phyloP scores from a whole-genome alignment of 108 stramenopile genomes.

The Stephanodiscus minutulus region DNA sequence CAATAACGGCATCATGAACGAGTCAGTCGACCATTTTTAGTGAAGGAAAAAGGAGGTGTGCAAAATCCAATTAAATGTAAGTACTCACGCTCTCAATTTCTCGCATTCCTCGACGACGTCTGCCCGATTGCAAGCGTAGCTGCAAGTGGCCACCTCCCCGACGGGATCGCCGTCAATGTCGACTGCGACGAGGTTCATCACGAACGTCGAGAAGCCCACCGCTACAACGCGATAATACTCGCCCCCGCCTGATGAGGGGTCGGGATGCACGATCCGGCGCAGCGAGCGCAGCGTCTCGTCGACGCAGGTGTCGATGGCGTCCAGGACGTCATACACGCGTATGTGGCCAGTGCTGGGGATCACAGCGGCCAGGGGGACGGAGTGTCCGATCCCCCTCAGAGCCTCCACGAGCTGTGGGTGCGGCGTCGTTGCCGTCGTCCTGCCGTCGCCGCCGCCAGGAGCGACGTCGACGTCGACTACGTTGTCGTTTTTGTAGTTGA shows the following conservation, averaged over 20 bases:
- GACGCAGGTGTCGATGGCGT: conserved; percentile 59
- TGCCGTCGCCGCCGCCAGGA: neutral
- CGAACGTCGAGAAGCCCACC: conserved; percentile 81
- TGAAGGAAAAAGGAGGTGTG: neutral
- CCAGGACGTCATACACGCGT: conserved; percentile 44
- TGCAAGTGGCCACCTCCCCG: conserved; percentile 60
- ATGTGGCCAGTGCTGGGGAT: conserved; percentile 61
- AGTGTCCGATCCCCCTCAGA: conserved; percentile 27
- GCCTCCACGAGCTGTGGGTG: conserved; percentile 17
- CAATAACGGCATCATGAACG: neutral
- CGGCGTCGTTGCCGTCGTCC: neutral
- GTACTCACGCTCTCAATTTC: conserved; percentile 33
- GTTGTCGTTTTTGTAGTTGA: too few relatives aligned
- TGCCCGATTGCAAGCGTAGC: conserved; percentile 75
- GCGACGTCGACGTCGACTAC: conserved; percentile 2
- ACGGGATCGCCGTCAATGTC: conserved; percentile 49
- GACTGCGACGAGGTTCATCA: conserved; percentile 81
- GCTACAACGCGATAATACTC: conserved; percentile 51
- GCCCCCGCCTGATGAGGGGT: neutral
- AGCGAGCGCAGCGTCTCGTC: conserved; percentile 53
- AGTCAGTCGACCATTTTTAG: neutral
- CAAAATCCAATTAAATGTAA: neutral
- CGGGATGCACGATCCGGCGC: conserved; percentile 12
- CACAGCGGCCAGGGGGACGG: conserved; percentile 35
- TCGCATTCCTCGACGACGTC: conserved; percentile 64